Evolutionary conservation across 208 protist genomes (phyloP).

Genomic region (Zelonia costaricensis): DNA sequence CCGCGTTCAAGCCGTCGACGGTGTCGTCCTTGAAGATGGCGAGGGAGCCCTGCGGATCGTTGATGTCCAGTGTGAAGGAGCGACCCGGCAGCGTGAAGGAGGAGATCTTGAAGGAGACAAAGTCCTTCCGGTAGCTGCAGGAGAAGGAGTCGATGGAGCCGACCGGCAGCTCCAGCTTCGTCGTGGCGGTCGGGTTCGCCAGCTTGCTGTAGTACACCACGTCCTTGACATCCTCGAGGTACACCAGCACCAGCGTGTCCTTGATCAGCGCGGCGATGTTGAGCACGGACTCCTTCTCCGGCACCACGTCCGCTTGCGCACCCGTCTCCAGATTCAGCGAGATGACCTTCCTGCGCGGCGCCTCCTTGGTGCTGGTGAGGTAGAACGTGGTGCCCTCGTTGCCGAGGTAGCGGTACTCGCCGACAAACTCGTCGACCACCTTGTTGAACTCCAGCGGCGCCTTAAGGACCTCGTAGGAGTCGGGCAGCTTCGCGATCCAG

Average conservation of each 20-base stretch:
- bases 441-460: slow-evolving; percentile 63
- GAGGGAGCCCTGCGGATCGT: slow-evolving; percentile 63
- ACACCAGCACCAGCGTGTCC: slow-evolving; percentile 83
- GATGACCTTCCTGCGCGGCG: slow-evolving; percentile 88
- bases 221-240: slow-evolving; percentile 95
- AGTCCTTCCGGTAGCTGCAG: slow-evolving; percentile 52
- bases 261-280: slow-evolving; percentile 49
- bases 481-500: slow-evolving; percentile 71
- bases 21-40: slow-evolving; percentile 70
- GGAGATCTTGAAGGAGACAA: slow-evolving; percentile 90
- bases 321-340: slow-evolving; percentile 64
- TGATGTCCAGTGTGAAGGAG: slow-evolving; percentile 76
- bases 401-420: slow-evolving; percentile 86
- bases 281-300: slow-evolving; percentile 73
- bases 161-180: slow-evolving; percentile 76
- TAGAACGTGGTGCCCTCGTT: slow-evolving; percentile 87
- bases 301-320: slow-evolving; percentile 62
- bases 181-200: slow-evolving; percentile 20
- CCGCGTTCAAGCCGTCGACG: slow-evolving; percentile 63
- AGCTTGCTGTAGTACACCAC: slow-evolving; percentile 82
- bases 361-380: slow-evolving; percentile 90
- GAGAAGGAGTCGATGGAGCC: slow-evolving; percentile 65
- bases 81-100: slow-evolving; percentile 92
- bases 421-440: slow-evolving; percentile 86
- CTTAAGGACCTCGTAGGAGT: slow-evolving; percentile 31